Conservation (phyloP, 306 rosid species). For the Arachis stenosperma region DNA sequence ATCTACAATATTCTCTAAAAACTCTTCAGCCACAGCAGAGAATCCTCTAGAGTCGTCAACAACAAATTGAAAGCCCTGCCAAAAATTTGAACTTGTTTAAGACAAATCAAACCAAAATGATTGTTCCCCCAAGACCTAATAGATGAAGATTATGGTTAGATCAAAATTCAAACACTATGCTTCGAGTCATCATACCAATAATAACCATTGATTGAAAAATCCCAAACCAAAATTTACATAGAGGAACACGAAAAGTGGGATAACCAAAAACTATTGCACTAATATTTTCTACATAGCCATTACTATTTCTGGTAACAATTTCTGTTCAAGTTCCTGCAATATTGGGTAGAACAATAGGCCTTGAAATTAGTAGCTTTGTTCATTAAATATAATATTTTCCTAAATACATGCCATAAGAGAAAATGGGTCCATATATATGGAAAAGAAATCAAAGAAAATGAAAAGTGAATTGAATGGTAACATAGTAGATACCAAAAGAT, state of each 20-base stretch:
- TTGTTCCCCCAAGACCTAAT: slow-evolving; percentile 4
- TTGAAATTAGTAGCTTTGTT: slow-evolving; percentile 14
- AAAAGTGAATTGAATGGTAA: slow-evolving; percentile 1
- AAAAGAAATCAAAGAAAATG: neutral
- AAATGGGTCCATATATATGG: neutral
- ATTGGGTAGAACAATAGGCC: slow-evolving; percentile 6
- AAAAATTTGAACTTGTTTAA: slow-evolving; percentile 28
- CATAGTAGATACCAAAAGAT: neutral
- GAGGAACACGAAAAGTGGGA: slow-evolving; percentile 7
- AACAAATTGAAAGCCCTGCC: slow-evolving; percentile 88
- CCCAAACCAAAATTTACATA: slow-evolving; percentile 17
- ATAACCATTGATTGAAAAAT: slow-evolving; percentile 33
- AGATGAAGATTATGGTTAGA: slow-evolving; percentile 6
- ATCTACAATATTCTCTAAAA: slow-evolving; percentile 81
- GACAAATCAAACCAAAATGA: slow-evolving; percentile 33
- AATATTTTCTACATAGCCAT: neutral
- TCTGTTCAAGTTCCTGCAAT: slow-evolving; percentile 22
- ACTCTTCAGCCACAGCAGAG: slow-evolving; percentile 77
- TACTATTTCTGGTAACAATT: slow-evolving; percentile 8
- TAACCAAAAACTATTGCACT: neutral
- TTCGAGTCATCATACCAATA: neutral
- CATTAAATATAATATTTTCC: neutral
- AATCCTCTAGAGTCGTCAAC: slow-evolving; percentile 91
- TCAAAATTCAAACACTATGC: slow-evolving; percentile 26
- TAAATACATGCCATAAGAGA: neutral